Evolutionary conservation across 768 basidiomycete genomes (phyloP).

Genomic region (Strobilomyces dryophilus): DNA sequence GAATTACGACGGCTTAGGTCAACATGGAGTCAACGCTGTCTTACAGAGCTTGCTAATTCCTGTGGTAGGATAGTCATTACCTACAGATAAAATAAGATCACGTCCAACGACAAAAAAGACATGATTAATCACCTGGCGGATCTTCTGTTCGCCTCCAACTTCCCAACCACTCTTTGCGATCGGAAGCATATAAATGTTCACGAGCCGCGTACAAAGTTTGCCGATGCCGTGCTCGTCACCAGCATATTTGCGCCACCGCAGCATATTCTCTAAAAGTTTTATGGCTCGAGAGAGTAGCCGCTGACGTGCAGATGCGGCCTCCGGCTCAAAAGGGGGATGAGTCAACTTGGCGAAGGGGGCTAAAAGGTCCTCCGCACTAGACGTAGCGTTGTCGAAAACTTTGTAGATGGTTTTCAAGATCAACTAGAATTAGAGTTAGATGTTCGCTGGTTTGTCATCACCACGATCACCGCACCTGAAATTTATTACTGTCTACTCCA

Average conservation of each 20-base stretch:
- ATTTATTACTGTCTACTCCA: slow-evolving; percentile 57
- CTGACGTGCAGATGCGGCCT: slow-evolving; percentile 63
- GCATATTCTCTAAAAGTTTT: slow-evolving; percentile 71
- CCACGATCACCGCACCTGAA: slow-evolving; percentile 44
- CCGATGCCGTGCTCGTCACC: slow-evolving; percentile 58
- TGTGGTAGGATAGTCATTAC: slow-evolving; percentile 18
- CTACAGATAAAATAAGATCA: slow-evolving; percentile 16
- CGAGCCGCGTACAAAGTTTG: slow-evolving; percentile 49
- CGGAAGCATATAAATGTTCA: slow-evolving; percentile 56
- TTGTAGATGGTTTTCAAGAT: slow-evolving; percentile 51
- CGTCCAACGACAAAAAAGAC: neutral
- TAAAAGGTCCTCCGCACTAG: slow-evolving; percentile 47
- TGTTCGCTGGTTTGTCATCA: neutral
- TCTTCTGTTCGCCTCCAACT: slow-evolving; percentile 70
- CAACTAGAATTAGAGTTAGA: slow-evolving; percentile 37
- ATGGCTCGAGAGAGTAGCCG: slow-evolving; percentile 62
- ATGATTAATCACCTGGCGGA: slow-evolving; percentile 48
- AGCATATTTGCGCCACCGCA: slow-evolving; percentile 73
- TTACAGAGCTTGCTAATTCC: slow-evolving; percentile 24
- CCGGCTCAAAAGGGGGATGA: slow-evolving; percentile 65
- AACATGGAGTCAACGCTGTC: slow-evolving; percentile 8
- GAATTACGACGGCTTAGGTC: slow-evolving; percentile 11
- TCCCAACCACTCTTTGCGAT: slow-evolving; percentile 82
- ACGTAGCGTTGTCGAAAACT: slow-evolving; percentile 53
- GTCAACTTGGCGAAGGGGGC: slow-evolving; percentile 44